These are phyloP conservation scores for Rhynchospora breviuscula DNA, from an alignment of 176 grass and related monocot genomes.

Conservation along the genomic window DNA sequence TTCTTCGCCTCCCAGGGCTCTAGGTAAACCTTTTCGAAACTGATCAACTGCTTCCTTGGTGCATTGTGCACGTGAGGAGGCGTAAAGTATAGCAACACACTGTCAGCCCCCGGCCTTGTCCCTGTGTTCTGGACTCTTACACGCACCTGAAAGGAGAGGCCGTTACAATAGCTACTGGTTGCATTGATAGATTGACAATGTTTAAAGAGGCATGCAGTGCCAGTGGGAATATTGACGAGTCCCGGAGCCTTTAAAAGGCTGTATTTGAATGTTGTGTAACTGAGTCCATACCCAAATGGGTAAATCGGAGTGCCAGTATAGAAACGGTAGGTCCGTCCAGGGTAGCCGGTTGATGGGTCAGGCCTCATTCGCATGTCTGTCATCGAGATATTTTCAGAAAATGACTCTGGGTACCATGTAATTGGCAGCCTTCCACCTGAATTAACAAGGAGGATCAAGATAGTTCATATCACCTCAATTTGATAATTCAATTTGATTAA, in stretches of 20 bases:
- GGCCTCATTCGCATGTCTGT: conserved; percentile 82
- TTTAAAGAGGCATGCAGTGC: conserved; percentile 39
- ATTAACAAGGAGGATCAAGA: neutral
- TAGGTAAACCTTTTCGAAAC: conserved; percentile 64
- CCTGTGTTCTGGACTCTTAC: conserved; percentile 55
- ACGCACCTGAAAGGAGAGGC: conserved; percentile 41
- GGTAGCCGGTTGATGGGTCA: conserved; percentile 43
- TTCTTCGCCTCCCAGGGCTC: conserved; percentile 27
- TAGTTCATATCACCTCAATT: neutral
- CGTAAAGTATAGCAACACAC: conserved; percentile 68
- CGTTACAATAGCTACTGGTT: conserved; percentile 37
- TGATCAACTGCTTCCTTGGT: conserved; percentile 69
- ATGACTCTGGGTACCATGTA: conserved; percentile 81
- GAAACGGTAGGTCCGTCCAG: conserved; percentile 88
- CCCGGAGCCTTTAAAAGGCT: conserved; percentile 35
- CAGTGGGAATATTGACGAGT: conserved; percentile 37
- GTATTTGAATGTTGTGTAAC: conserved; percentile 61
- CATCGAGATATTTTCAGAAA: conserved; percentile 48
- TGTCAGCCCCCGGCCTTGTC: conserved; percentile 36
- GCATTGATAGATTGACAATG: conserved; percentile 43
- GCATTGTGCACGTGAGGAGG: conserved; percentile 62
- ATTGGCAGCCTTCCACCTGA: conserved; percentile 76
- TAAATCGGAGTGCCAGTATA: conserved; percentile 75
- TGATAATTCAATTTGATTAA: neutral
- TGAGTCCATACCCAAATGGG: conserved; percentile 76